Percentiles rank a stretch among this genome's conserved stretches.
phyloP scores from a whole-genome alignment of 2,329 filamentous ascomycete species.

The Metarhizium sp. region DNA sequence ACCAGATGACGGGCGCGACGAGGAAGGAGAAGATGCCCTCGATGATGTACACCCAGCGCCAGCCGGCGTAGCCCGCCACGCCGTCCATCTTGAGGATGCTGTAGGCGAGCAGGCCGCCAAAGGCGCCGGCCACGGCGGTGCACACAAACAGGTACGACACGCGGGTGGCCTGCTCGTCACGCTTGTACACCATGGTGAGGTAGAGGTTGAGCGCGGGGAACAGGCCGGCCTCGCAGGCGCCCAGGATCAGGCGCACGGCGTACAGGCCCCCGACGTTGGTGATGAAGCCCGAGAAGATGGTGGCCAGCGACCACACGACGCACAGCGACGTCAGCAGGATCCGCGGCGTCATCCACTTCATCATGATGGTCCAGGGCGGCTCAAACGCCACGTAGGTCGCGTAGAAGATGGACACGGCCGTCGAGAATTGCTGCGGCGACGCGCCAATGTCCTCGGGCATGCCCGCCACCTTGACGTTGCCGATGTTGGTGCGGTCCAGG shows the following conservation, averaged over 20 bases:
- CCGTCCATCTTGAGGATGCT: conserved; percentile 34
- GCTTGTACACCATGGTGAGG: too few species aligned
- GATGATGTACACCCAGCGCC: too few species aligned
- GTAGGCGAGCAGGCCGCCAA: conserved; percentile 24
- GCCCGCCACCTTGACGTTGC: too few species aligned
- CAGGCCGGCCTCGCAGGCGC: too few species aligned
- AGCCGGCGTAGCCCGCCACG: too few species aligned
- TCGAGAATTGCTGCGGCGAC: conserved; percentile 20
- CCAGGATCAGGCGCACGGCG: too few species aligned
- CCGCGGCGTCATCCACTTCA: conserved; percentile 23
- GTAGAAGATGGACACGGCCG: conserved; percentile 23
- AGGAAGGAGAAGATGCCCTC: conserved; percentile 29
- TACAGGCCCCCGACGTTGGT: conserved; percentile 16
- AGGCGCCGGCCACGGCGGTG: too few species aligned
- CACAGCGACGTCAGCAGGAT: conserved; percentile 18
- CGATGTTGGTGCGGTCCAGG: too few species aligned
- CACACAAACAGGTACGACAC: too few species aligned
- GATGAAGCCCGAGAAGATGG: conserved; percentile 20
- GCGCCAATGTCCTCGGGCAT: conserved; percentile 13
- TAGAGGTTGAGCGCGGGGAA: too few species aligned
- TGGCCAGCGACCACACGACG: conserved; percentile 18
- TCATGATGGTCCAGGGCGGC: conserved; percentile 20
- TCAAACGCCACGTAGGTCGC: conserved; percentile 22
- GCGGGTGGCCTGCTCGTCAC: too few species aligned
- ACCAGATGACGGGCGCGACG: conserved; percentile 33